phyloP scores from a whole-genome alignment of 169 alveolate genomes.

The Plasmodium inui region DNA sequence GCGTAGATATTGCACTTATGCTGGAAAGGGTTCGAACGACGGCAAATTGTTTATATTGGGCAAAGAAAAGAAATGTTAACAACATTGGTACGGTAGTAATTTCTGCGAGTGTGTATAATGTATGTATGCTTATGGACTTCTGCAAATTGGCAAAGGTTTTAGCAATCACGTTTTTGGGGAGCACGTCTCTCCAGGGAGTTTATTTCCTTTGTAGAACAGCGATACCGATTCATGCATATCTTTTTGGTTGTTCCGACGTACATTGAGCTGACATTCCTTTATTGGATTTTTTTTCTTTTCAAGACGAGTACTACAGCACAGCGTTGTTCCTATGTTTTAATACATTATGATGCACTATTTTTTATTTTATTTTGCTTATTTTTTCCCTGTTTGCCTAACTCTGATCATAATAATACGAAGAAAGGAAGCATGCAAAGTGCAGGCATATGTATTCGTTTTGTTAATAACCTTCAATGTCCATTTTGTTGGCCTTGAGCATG shows the following conservation, averaged over 20 bases:
- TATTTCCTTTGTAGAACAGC: neutral
- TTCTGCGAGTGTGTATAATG: neutral
- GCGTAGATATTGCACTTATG: neutral
- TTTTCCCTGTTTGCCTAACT: neutral
- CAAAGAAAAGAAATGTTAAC: neutral
- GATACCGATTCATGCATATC: neutral
- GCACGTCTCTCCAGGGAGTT: neutral
- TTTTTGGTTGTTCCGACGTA: neutral
- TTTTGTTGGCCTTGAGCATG: slow-evolving; percentile 62
- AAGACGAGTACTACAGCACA: neutral
- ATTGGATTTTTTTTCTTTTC: neutral
- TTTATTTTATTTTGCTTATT: neutral
- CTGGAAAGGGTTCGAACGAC: neutral
- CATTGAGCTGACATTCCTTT: neutral
- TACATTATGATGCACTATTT: neutral
- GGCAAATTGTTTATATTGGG: neutral
- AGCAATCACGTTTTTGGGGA: neutral
- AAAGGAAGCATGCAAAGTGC: neutral
- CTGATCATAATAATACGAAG: neutral
- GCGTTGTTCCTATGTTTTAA: neutral
- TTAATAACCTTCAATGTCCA: slow-evolving; percentile 74
- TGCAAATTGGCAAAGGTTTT: neutral
- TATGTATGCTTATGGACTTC: neutral
- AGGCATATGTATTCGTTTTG: slow-evolving; percentile 5
- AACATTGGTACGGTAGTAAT: neutral